Base-by-base conservation (phyloP, 2,329 filamentous ascomycete genomes). In the Exophiala sideris region DNA sequence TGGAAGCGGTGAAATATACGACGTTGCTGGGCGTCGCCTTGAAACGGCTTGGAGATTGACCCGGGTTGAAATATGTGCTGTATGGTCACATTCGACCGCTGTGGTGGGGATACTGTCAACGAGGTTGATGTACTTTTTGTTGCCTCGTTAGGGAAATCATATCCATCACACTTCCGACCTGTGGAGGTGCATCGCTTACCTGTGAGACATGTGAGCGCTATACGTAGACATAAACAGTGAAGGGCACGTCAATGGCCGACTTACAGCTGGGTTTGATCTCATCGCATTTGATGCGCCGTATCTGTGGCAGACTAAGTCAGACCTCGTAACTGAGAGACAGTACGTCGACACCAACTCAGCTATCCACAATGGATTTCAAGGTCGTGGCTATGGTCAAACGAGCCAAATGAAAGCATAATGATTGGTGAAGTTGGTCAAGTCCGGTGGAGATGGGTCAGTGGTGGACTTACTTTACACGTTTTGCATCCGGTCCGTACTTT, bases 1-100 rank as follows among this genome's bases (percentile, higher is more conserved):
- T 79, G 78, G 62, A 87, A 86, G 10, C 85, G 70, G 52, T 83
- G 77, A 63, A 86, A 86, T 62, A 86, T 86, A 45, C 78, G 76
- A 14, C 73, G 75, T 57, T 87, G 83, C 45, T 74, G 71, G 4
- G 74, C 69, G 49, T 73, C 70, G 29, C 85, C 76, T 6, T 76
- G 70, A n/a, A 83, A 68, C 18, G 66, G 70, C 10, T 14, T 72
- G 62, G 21, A 72, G 60, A 54, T 53, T 42, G 56, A 62, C n/a
- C 45, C 50, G 24, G 60, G 60, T 51, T 54, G 56, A 54, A 56
- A 59, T 51, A 59, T 52, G 41, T 58, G 48, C 40, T 40, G 52
- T 32, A 45, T 54, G 10, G 29, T 48, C 35, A 24, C 10, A 33
- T 18, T 34, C 12, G 45, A 46, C n/a, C 44, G 32, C 34, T 38